Conservation (phyloP, 441 rosid genomes). For the Pelargonium cotyledonis region DNA sequence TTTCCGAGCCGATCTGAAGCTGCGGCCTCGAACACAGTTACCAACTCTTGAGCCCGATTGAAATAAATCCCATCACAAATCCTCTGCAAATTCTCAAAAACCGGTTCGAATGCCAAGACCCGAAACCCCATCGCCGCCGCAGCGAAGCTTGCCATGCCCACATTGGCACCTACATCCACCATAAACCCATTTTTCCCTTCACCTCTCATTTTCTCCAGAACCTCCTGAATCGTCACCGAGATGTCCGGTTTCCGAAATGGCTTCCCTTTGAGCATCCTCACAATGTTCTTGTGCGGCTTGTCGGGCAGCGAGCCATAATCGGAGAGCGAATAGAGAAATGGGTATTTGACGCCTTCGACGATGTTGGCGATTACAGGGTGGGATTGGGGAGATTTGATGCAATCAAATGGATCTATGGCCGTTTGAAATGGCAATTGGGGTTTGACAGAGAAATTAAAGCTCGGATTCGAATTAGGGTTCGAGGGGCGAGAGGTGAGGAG, state of each 20-base stretch:
- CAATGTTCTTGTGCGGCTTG: slow-evolving; percentile 92
- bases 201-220: slow-evolving; percentile 39
- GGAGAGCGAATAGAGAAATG: slow-evolving; percentile 71
- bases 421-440: slow-evolving; percentile 29
- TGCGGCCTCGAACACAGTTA: slow-evolving; percentile 79
- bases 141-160: slow-evolving; percentile 93
- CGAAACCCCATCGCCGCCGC: slow-evolving; percentile 87
- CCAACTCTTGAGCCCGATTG: slow-evolving; percentile 57
- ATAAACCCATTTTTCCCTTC: slow-evolving; percentile 48
- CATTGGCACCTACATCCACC: slow-evolving; percentile 91
- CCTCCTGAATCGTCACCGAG: slow-evolving; percentile 67
- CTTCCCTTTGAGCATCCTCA: slow-evolving; percentile 82
- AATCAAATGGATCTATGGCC: slow-evolving; percentile 51
- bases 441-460: slow-evolving; percentile 19
- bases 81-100: slow-evolving; percentile 84
- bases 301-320: slow-evolving; percentile 82
- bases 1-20: slow-evolving; percentile 71
- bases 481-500: slow-evolving; percentile 31
- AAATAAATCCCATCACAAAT: slow-evolving; percentile 95
- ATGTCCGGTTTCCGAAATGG: slow-evolving; percentile 81
- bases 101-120: slow-evolving; percentile 84
- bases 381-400: slow-evolving; percentile 69
- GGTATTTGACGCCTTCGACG: slow-evolving; percentile 74
- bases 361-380: slow-evolving; percentile 82
- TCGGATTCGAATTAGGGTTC: slow-evolving; percentile 15